Evolutionary conservation across 495 filamentous ascomycete genomes (phyloP).

Genomic region (Penicillium longicatenatum): DNA sequence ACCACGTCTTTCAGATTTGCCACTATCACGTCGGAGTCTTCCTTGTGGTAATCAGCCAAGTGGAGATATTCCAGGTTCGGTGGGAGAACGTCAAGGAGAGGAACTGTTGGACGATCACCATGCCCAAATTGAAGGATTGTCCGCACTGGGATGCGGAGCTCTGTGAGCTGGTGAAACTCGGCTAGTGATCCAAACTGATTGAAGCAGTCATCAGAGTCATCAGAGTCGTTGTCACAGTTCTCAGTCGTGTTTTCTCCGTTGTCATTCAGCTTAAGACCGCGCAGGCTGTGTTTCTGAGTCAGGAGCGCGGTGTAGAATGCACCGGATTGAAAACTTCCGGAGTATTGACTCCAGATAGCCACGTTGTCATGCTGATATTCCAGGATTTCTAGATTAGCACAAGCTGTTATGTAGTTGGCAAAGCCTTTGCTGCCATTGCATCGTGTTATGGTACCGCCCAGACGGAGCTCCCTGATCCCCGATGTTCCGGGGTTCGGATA

Average conservation of each 20-base stretch:
- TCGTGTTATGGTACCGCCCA: neutral
- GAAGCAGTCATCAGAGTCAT: conserved; percentile 6
- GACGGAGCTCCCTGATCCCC: conserved; percentile 1
- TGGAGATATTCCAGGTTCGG: conserved; percentile 3
- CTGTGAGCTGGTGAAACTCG: conserved; percentile 16
- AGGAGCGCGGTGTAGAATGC: conserved; percentile 12
- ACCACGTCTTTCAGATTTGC: neutral
- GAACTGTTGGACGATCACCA: neutral
- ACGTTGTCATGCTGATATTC: conserved; percentile 17
- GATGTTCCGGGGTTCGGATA: conserved; percentile 5
- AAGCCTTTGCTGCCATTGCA: conserved; percentile 17
- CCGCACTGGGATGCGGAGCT: conserved; percentile 15
- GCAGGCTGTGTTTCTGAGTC: conserved; percentile 21
- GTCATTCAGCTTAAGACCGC: conserved; percentile 16
- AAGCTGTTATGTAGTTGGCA: conserved; percentile 12
- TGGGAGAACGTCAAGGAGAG: conserved; percentile 3
- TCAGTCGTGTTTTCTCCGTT: neutral
- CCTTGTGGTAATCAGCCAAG: neutral
- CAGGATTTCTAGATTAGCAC: conserved; percentile 19
- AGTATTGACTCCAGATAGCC: conserved; percentile 16
- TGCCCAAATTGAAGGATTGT: conserved; percentile 12
- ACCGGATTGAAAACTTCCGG: conserved; percentile 9
- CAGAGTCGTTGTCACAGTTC: neutral
- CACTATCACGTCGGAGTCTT: neutral
- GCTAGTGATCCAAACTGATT: conserved; percentile 11